Percentiles rank a stretch among this genome's conserved stretches.
Conservation (phyloP, 2,329 filamentous ascomycete genomes). For the Fusarium sp. region DNA sequence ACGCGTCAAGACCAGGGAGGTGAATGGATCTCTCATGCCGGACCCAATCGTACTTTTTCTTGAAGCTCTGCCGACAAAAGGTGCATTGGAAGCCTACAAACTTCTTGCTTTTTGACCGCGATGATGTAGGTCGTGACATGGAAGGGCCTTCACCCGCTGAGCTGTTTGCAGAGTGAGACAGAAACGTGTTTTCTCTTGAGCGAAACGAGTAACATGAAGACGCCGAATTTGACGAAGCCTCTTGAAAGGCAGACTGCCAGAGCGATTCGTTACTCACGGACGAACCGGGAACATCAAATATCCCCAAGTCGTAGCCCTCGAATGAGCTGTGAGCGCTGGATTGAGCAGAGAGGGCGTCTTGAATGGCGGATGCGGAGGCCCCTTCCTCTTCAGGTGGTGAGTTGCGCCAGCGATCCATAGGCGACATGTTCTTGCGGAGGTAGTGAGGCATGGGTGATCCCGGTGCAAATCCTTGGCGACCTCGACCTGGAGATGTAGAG, state of each 20-base stretch:
- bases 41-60: slow-evolving; percentile 56
- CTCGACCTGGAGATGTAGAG: slow-evolving; percentile 43
- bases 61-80: slow-evolving; percentile 53
- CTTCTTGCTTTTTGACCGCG: slow-evolving; percentile 27
- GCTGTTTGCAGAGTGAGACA: slow-evolving; percentile 37
- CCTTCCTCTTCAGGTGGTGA: slow-evolving; percentile 61
- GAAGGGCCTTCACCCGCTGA: slow-evolving; percentile 35
- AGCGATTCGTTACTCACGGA: slow-evolving; percentile 48
- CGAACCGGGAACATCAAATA: slow-evolving; percentile 46
- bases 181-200: slow-evolving; percentile 24
- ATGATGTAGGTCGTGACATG: slow-evolving; percentile 23
- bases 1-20: slow-evolving; percentile 55
- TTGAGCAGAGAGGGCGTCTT: slow-evolving; percentile 46
- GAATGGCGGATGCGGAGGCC: slow-evolving; percentile 53
- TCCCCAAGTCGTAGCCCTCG: slow-evolving; percentile 30
- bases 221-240: slow-evolving; percentile 44
- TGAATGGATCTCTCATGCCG: slow-evolving; percentile 65
- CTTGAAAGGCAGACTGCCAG: slow-evolving; percentile 34
- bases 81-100: slow-evolving; percentile 51
- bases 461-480: slow-evolving; percentile 45
- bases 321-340: slow-evolving; percentile 29
- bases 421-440: slow-evolving; percentile 52
- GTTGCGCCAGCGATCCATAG: slow-evolving; percentile 57
- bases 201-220: slow-evolving; percentile 44
- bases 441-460: slow-evolving; percentile 59